These are phyloP conservation scores for Suillus subalutaceus DNA, from an alignment of 768 basidiomycete genomes.

Conservation along the genomic window DNA sequence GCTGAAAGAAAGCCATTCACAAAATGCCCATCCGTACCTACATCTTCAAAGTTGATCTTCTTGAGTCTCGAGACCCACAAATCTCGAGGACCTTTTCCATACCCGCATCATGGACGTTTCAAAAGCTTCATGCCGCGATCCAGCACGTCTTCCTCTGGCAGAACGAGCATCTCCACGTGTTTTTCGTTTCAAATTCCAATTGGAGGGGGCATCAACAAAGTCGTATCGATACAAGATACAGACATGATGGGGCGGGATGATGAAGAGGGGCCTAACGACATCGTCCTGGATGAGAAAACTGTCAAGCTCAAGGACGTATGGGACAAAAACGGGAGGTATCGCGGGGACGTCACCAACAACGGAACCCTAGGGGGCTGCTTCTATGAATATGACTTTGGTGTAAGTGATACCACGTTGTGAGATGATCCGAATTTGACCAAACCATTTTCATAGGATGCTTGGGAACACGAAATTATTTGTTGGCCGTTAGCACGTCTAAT, in stretches of 20 bases:
- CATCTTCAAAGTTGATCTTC: conserved; percentile 23
- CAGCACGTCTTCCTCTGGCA: conserved; percentile 27
- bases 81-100: conserved; percentile 25
- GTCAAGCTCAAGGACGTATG: conserved; percentile 17
- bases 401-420: conserved; percentile 5
- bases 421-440: not conserved
- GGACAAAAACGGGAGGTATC: conserved; percentile 14
- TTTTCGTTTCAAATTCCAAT: conserved; percentile 18
- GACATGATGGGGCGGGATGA: conserved; percentile 11
- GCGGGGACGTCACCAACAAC: not conserved
- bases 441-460: conserved; percentile 19
- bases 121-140: conserved; percentile 23
- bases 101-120: conserved; percentile 25
- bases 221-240: conserved; percentile 8
- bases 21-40: conserved; percentile 18
- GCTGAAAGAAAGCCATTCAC: not conserved
- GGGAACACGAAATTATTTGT: conserved; percentile 22
- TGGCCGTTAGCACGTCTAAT: conserved; percentile 1
- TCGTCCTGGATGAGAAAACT: conserved; percentile 15
- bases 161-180: conserved; percentile 22
- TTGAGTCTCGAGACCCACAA: conserved; percentile 23
- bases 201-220: conserved; percentile 2
- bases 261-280: not conserved
- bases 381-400: conserved; percentile 28
- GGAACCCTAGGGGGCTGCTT: conserved; percentile 16